A percentile compares a stretch with the other conserved stretches of the same genome.
phyloP scores from a whole-genome alignment of 2,329 filamentous ascomycete genomes.

The Hymenoscyphus repandus region DNA sequence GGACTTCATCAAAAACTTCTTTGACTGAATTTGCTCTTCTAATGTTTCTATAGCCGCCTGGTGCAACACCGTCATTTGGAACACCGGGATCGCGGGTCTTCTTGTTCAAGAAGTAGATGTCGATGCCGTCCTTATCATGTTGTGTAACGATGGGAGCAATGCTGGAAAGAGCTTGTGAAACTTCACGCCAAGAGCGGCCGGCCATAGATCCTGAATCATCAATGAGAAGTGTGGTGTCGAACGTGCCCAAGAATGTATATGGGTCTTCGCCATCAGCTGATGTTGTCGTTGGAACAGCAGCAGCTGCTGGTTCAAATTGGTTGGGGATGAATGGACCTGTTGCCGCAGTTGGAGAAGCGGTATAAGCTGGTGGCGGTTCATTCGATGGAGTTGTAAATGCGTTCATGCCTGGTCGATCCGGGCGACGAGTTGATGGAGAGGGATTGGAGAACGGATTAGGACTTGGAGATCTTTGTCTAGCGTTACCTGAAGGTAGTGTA shows the following conservation, averaged over 20 bases:
- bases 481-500: neutral
- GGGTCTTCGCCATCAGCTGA: constrained; percentile 52
- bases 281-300: constrained; percentile 33
- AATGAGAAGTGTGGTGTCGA: constrained; percentile 86
- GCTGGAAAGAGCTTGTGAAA: constrained; percentile 59
- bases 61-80: constrained; percentile 32
- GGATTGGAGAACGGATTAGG: constrained; percentile 19
- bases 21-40: constrained; percentile 51
- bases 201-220: constrained; percentile 90
- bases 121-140: constrained; percentile 79
- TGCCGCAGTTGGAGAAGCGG: constrained; percentile 16
- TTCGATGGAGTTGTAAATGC: constrained; percentile 28
- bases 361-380: constrained; percentile 31
- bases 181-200: constrained; percentile 71
- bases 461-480: constrained; percentile 1
- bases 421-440: constrained; percentile 24
- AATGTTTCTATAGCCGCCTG: constrained; percentile 60
- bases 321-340: constrained; percentile 12
- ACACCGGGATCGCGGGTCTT: constrained; percentile 36
- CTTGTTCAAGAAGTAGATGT: constrained; percentile 87
- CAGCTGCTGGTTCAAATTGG: constrained; percentile 30
- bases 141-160: constrained; percentile 79
- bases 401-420: constrained; percentile 28
- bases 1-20: constrained; percentile 63
- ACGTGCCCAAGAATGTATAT: constrained; percentile 70